Evolutionary conservation across 257 asterid species (phyloP).

Genomic region (Cordia subcordata): DNA sequence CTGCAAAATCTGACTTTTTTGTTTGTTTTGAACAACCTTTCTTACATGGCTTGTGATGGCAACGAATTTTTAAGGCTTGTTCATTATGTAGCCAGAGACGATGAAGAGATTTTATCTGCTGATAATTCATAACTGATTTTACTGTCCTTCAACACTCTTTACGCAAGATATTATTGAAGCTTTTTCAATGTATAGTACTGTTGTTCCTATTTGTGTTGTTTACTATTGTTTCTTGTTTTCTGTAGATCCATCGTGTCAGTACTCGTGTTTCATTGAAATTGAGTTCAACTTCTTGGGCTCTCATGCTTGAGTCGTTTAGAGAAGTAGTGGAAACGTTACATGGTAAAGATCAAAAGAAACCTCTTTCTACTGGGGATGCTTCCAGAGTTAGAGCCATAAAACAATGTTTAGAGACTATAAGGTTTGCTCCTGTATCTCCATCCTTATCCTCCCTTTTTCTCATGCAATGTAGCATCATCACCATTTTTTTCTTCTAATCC

Average conservation of each 20-base stretch:
- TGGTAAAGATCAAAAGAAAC: conserved; percentile 32
- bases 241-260: conserved; percentile 50
- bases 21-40: too few species aligned
- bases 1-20: too few species aligned
- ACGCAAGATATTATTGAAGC: too few species aligned
- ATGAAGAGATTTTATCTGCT: too few species aligned
- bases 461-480: conserved; percentile 1
- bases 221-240: conserved; percentile 10
- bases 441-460: conserved; percentile 11
- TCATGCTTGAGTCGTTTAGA: conserved; percentile 44
- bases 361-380: conserved; percentile 24
- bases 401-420: conserved; percentile 59
- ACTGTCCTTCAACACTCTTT: too few species aligned
- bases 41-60: too few species aligned
- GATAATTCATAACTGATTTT: too few species aligned
- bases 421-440: conserved; percentile 25
- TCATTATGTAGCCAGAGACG: too few species aligned
- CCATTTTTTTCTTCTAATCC: neutral
- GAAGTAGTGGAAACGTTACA: conserved; percentile 41
- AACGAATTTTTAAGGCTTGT: too few species aligned
- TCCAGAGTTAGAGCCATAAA: conserved; percentile 45
- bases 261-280: conserved; percentile 40
- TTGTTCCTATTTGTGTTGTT: neutral
- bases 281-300: conserved; percentile 52
- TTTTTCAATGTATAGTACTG: too few species aligned